Base-by-base conservation (phyloP, 148 eudicot species). In the Vaccinium myrtillus region DNA sequence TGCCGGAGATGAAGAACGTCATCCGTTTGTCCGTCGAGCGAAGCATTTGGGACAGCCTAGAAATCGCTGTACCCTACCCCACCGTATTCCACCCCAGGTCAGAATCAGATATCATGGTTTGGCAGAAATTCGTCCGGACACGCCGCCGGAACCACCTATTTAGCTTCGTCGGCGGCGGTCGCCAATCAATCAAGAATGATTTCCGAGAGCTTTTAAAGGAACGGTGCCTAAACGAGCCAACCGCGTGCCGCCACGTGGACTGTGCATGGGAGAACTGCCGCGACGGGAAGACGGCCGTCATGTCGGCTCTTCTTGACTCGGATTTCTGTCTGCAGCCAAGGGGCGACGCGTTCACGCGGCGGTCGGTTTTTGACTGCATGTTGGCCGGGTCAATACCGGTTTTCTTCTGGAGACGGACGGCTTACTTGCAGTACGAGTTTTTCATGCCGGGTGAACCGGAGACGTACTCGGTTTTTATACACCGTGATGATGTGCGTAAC, bases 401-500 rank as follows among this genome's bases (percentile, higher is more conserved):
- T 8, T 63, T 63, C n/a, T 96, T 96, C 88, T 96, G 96, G 96
- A 87, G 88, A 6, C 84, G 94, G 53, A 91, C 98, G 8, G 98
- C 98, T 14, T 95, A 96, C 55, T 83, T 58, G 43, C 97, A 94
- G 86, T 96, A 96, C 61, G 90, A 92, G 84, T 93, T 94, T 95
- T 94, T 94, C 83, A 80, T 96, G 61, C 98, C 98, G 54, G 82
- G 88, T 11, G 94, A 93, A 77, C 91, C 97, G 65, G 87, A 51
- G 81, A 96, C 98, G 78, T 96, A 96, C 88, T 96, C 99, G 4
- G 13, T 65, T 65, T 65, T 65, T 23, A n/a, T 65, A 8, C 3
- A 10, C 2, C 70, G 1, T 23, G 3, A 23, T 2, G 70, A 65
- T 2, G 70, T 65, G 5, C 32, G 30, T 3, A 65, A 65, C 30